Evolutionary conservation across 2,329 filamentous ascomycete species (phyloP).

Genomic region (Colletotrichum sp.): DNA sequence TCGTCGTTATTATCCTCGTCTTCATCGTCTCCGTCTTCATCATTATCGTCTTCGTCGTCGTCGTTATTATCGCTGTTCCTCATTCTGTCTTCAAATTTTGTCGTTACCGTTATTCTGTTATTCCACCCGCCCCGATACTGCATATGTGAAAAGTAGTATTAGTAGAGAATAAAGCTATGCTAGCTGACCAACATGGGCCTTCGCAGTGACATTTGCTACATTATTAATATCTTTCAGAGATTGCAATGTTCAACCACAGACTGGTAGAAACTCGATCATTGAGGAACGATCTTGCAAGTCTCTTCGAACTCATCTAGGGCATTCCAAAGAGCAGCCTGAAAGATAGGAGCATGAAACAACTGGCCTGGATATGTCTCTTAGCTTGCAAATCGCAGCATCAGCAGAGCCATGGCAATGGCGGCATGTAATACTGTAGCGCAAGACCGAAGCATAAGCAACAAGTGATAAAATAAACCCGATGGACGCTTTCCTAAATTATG

Average conservation of each 20-base stretch:
- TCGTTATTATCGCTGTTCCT: background rate
- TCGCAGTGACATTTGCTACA: background rate
- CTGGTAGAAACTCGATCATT: fast-evolving
- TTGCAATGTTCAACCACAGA: background rate
- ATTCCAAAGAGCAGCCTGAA: background rate
- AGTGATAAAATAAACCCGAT: background rate
- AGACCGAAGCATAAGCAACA: background rate
- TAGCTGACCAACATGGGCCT: background rate
- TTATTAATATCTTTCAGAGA: background rate
- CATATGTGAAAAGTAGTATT: background rate
- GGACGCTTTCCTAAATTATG: background rate
- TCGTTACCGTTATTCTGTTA: no score
- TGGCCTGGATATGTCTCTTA: background rate
- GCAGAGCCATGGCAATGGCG: background rate
- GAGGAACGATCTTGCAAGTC: background rate
- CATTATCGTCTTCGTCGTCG: background rate
- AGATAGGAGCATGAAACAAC: background rate
- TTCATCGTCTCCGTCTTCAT: background rate
- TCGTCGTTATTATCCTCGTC: background rate
- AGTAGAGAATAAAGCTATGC: background rate
- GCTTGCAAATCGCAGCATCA: background rate
- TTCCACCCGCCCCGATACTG: no score
- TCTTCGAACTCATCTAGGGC: background rate
- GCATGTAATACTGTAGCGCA: background rate
- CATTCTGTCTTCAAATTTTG: fast-evolving